A percentile compares a stretch with the other conserved stretches of the same genome.
phyloP scores from a whole-genome alignment of 2,329 filamentous ascomycete genomes.

The Pseudocercospora fuligena region DNA sequence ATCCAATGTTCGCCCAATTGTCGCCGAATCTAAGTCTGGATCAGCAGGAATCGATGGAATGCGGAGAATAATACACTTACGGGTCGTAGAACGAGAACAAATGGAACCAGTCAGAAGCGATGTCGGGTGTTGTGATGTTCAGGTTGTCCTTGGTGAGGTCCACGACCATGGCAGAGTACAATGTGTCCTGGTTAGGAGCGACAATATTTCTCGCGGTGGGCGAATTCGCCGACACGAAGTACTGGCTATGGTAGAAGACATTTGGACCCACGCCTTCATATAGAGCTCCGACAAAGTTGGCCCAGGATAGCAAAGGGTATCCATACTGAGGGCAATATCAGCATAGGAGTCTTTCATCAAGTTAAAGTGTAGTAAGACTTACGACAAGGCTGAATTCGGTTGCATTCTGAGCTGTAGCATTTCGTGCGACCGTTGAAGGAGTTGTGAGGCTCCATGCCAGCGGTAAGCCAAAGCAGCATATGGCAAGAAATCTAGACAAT shows the following conservation, averaged over 20 bases:
- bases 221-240: constrained; percentile 12
- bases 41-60: no score
- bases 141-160: constrained; percentile 25
- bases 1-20: constrained; percentile 27
- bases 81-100: constrained; percentile 36
- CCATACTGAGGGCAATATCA: constrained; percentile 19
- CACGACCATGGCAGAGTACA: constrained; percentile 29
- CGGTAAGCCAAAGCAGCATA: no score
- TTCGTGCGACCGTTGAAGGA: no score
- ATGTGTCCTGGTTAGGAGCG: constrained; percentile 34
- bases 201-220: constrained; percentile 24
- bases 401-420: no score
- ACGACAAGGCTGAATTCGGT: no score
- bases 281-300: constrained; percentile 18
- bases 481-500: no score
- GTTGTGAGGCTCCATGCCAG: no score
- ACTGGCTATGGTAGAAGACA: constrained; percentile 17
- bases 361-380: no score
- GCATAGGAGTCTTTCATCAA: no score
- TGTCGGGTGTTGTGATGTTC: background rate
- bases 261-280: constrained; percentile 21
- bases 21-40: constrained; percentile 18
- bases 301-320: constrained; percentile 31
- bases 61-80: no score
- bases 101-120: background rate